Evolutionary conservation across 768 basidiomycete genomes (phyloP).

Genomic region (Tricholomella constricta): DNA sequence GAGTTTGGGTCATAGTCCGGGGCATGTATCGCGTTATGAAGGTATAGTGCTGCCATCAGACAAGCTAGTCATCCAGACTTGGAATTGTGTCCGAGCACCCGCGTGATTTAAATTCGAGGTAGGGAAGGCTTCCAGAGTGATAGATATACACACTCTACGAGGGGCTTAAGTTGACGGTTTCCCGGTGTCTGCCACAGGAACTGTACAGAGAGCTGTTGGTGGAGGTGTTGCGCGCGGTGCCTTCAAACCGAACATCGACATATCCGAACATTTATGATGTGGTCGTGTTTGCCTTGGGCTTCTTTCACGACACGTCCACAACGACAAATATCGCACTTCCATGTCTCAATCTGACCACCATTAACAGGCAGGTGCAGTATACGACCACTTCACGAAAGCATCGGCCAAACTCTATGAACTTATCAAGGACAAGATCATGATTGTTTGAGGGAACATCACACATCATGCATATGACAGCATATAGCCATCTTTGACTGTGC

Average conservation of each 20-base stretch:
- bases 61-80: conserved; percentile 21
- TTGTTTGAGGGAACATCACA: no score
- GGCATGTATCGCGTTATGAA: conserved; percentile 55
- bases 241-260: conserved; percentile 9
- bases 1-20: conserved; percentile 30
- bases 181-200: conserved; percentile 10
- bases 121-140: no score
- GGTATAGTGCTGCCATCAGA: conserved; percentile 59
- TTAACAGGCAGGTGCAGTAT: no score
- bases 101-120: background rate
- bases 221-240: conserved; percentile 4
- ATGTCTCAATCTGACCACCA: background rate
- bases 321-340: background rate
- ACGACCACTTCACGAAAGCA: no score
- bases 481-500: no score
- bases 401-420: no score
- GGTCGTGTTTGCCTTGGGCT: conserved; percentile 11
- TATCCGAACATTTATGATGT: conserved; percentile 13
- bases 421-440: no score
- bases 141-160: background rate
- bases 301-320: conserved; percentile 16
- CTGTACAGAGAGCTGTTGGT: background rate
- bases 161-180: background rate
- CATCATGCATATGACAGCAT: no score
- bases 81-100: conserved; percentile 12